phyloP scores from a whole-genome alignment of 108 stramenopile genomes.

The Skeletonema marinoi region DNA sequence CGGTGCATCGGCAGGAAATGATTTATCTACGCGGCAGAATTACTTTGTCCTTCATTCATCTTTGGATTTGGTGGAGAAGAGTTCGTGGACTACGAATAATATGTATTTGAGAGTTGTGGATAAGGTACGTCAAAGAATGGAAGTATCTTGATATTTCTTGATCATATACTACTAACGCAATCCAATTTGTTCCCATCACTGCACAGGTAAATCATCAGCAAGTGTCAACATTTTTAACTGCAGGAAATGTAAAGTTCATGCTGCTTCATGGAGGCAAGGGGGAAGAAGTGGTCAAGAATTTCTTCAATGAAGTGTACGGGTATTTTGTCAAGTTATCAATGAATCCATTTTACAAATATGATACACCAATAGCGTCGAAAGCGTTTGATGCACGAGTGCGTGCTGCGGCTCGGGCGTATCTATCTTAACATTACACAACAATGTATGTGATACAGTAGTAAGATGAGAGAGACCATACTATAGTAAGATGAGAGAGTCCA shows the following conservation, averaged over 20 bases:
- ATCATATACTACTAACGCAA: not conserved
- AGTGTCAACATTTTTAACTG: slow-evolving; percentile 91
- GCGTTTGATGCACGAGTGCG: slow-evolving; percentile 87
- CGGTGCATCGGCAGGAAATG: slow-evolving; percentile 27
- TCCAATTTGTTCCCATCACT: not conserved
- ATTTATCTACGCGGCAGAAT: slow-evolving; percentile 87
- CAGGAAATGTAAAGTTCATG: slow-evolving; percentile 91
- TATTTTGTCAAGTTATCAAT: slow-evolving; percentile 93
- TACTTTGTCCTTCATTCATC: slow-evolving; percentile 94
- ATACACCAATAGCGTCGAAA: slow-evolving; percentile 85
- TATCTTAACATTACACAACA: slow-evolving; percentile 32
- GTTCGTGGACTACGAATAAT: slow-evolving; percentile 80
- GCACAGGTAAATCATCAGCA: slow-evolving; percentile 91
- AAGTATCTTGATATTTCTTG: not conserved
- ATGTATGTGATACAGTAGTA: not conserved
- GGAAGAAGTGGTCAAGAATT: slow-evolving; percentile 87
- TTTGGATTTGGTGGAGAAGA: slow-evolving; percentile 92
- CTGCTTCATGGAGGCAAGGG: slow-evolving; percentile 85
- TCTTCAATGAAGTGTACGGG: slow-evolving; percentile 94
- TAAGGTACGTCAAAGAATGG: slow-evolving; percentile 56
- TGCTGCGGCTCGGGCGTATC: slow-evolving; percentile 69
- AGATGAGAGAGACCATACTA: too few species aligned
- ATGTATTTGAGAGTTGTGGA: slow-evolving; percentile 93
- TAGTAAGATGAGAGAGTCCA: not conserved
- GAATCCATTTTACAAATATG: slow-evolving; percentile 95